Base-by-base conservation (phyloP, 2,329 filamentous ascomycete genomes). In the Stenocarpella maydis region DNA sequence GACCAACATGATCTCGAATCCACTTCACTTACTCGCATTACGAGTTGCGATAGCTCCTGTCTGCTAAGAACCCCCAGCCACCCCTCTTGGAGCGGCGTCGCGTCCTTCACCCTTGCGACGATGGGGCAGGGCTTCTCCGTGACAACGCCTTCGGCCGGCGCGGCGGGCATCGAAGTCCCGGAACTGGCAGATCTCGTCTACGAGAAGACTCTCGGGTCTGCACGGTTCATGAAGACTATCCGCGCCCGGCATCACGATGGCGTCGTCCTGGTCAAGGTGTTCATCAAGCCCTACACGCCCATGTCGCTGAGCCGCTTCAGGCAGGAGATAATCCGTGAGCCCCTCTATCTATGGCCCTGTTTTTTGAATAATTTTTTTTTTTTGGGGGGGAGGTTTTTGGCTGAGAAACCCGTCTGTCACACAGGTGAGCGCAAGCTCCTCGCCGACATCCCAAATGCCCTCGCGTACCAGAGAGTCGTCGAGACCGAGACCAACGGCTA, bases 121-220 rank as follows among this genome's bases (percentile, higher is more conserved):
- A 99, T 99, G 96, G 96, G 96, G 73, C 96, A 99, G 86, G 95
- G 94, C 73, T 98, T 98, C 83, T 98, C 95, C 72, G 89, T 97
- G 75, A 93, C 94, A 66, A 95, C 94, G 77, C 92, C 97, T 73
- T 96, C 94, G 67, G 93, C 94, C 72, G 96, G 95, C 78, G 92
- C 94, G 67, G 95, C 95, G 69, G 94, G 94, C 75, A 97, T 99
- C 79, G 95, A 99, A 80, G 90, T 97, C 34, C 92, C 95, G 47
- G 95, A 99, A 83, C 88, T 99, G 50, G 88, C 92, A 52, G 96
- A 98, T 78, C 84, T 98, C 70, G 90, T 91, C 45, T 97, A 98
- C 82, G 96, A 99, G 81, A 94, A 92, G 81, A 94, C 94, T 43
- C 89, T 99, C 76, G 95, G 95, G 58, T 94, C 92, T 74, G 94